Conservation (phyloP, 495 filamentous ascomycete genomes). For the Penicillium subrubescens region DNA sequence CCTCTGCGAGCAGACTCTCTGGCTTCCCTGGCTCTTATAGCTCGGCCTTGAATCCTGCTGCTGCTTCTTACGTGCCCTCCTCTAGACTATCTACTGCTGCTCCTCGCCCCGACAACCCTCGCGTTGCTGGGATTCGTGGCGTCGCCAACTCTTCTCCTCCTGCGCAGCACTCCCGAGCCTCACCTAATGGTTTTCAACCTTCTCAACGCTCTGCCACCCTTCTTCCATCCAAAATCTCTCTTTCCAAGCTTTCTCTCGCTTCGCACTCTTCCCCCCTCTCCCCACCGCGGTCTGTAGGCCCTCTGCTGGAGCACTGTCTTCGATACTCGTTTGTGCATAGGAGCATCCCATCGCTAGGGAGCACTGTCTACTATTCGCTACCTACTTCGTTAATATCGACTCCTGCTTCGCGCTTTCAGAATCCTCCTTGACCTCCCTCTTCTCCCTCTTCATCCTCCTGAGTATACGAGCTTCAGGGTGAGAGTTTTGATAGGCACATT, state of each 20-base stretch:
- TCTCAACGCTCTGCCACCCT: too few relatives aligned
- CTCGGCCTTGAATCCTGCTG: too few relatives aligned
- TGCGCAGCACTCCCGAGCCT: neutral
- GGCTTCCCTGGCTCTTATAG: too few relatives aligned
- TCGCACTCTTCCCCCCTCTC: neutral
- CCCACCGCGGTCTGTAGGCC: neutral
- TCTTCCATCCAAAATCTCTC: too few relatives aligned
- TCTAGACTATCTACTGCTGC: too few relatives aligned
- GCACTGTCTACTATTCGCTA: neutral
- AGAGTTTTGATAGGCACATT: conserved; percentile 3
- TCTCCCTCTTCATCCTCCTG: neutral
- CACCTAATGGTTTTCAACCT: neutral
- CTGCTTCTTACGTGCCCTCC: too few relatives aligned
- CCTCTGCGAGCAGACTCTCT: neutral
- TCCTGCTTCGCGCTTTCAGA: neutral
- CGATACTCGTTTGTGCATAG: neutral
- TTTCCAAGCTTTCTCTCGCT: too few relatives aligned
- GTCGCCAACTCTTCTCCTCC: too few relatives aligned
- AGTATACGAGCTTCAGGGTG: neutral
- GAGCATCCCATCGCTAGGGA: neutral
- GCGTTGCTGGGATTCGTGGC: too few relatives aligned
- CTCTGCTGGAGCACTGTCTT: neutral
- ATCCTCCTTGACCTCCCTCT: neutral
- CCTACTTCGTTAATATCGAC: neutral
- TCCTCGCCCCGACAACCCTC: too few relatives aligned